These are phyloP conservation scores for Colletotrichum musicola DNA, from an alignment of 2,329 filamentous ascomycete species.

Conservation along the genomic window DNA sequence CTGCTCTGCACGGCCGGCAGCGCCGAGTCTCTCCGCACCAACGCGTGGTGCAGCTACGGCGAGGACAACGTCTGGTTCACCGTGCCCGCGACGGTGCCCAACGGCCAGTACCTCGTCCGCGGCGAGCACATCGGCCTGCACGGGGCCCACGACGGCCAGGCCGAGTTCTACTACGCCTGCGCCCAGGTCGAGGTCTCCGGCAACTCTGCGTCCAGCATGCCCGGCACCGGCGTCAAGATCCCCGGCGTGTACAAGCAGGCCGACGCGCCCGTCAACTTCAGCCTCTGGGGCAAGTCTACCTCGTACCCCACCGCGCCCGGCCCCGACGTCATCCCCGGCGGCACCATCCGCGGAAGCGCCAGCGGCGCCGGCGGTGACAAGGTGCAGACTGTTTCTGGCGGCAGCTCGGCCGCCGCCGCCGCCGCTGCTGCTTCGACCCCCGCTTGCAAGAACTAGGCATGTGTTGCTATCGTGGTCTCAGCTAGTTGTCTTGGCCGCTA, in stretches of 20 bases:
- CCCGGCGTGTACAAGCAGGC: slow-evolving; percentile 50
- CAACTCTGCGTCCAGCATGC: slow-evolving; percentile 31
- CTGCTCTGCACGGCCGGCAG: slow-evolving; percentile 37
- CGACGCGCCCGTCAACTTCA: slow-evolving; percentile 33
- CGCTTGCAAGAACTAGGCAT: background rate
- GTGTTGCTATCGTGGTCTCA: too few species aligned
- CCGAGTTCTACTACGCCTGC: slow-evolving; percentile 60
- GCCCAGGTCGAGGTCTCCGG: slow-evolving; percentile 56
- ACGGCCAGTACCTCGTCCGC: slow-evolving; percentile 58
- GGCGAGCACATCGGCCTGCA: slow-evolving; percentile 62
- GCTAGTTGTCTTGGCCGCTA: too few species aligned
- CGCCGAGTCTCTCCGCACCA: slow-evolving; percentile 19
- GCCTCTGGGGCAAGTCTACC: slow-evolving; percentile 16
- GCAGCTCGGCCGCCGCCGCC: background rate
- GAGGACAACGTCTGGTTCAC: slow-evolving; percentile 45
- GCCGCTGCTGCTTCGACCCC: background rate
- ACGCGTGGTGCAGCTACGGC: slow-evolving; percentile 41
- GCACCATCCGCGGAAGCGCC: slow-evolving; percentile 36
- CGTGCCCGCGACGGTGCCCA: slow-evolving; percentile 53
- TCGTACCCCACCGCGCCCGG: slow-evolving; percentile 17
- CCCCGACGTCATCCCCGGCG: slow-evolving; percentile 31
- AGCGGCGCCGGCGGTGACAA: slow-evolving; percentile 32
- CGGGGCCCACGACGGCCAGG: slow-evolving; percentile 47
- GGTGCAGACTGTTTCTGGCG: background rate
- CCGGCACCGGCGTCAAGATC: slow-evolving; percentile 48